Conservation (phyloP, 805 yeast species). For the Candida xyloterini region DNA sequence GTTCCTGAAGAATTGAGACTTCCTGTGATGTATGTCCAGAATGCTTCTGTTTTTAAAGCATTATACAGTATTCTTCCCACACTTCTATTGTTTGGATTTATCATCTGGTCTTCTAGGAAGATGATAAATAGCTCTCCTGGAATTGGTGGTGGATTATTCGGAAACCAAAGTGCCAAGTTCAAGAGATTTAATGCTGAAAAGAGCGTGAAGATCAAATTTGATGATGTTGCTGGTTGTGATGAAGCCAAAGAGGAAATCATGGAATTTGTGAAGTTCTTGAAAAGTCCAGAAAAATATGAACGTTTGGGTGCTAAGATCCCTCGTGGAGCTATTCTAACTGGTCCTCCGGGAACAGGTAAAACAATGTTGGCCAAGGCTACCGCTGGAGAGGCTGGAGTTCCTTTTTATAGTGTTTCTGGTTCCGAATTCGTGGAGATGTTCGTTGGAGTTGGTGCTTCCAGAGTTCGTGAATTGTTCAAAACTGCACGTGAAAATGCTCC, state of each 20-base stretch:
- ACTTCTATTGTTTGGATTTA: constrained; percentile 72
- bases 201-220: constrained; percentile 76
- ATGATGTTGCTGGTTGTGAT: constrained; percentile 92
- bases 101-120: constrained; percentile 59
- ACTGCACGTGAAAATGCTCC: constrained; percentile 91
- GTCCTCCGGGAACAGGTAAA: constrained; percentile 98
- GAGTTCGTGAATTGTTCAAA: constrained; percentile 89
- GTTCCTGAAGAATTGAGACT: constrained; percentile 69
- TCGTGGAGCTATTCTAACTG: constrained; percentile 89
- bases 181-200: constrained; percentile 79
- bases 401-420: constrained; percentile 87
- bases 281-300: constrained; percentile 81
- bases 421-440: constrained; percentile 97
- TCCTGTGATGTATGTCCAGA: constrained; percentile 73
- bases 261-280: constrained; percentile 90
- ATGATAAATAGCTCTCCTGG: constrained; percentile 57
- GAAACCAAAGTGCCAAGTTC: constrained; percentile 76
- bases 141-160: constrained; percentile 56
- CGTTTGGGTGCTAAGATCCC: constrained; percentile 91
- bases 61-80: constrained; percentile 79
- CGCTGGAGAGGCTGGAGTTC: constrained; percentile 96
- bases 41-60: constrained; percentile 60
- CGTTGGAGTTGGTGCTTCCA: constrained; percentile 93
- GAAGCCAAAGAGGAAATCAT: constrained; percentile 93
- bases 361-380: constrained; percentile 91